Evolutionary conservation across 345 rosid species (phyloP), one percentile per base, ranked within the genome.

Genomic region (Citrus hindsii): DNA sequence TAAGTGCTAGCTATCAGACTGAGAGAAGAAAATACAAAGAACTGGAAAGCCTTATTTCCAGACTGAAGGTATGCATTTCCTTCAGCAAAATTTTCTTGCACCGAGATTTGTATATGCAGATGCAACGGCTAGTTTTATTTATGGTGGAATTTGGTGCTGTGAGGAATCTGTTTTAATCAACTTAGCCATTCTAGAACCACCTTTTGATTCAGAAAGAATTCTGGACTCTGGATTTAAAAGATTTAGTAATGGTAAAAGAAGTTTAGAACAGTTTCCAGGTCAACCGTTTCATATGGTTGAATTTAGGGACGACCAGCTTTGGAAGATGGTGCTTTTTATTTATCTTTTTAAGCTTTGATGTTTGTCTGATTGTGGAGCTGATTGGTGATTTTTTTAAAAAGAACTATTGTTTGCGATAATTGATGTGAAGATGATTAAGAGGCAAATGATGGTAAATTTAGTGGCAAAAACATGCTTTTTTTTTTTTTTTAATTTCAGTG

Each of bases 1-100:
- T 88, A 24, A 82, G 77, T 67, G 81, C 76, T 74, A 51, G 80
- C 78, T 81, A 81, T 72, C 79, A 74, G 67, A 81, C 82, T 70
- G 94, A 87, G 81, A 84, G 86, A 76, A 80, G 80, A 82, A 84
- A 84, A 82, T 83, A 89, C 85, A 79, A 77, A 68, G 91, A 89
- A 68, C 82, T 91, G 63, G 90, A 91, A 80, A 69, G 67, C 70
- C 62, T 84, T 59, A 59, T 88, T 56, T 86, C 83, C 55, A 86
- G 86, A 78, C 60, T 86, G 77, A 86, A 87, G 91, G 92, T 90
- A 87, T 80, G 77, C 24, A 71, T 35, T 79, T 79, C 69, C 61
- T 71, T 24, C 25, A 25, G 59, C 22, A 46, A 28, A 1, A 22
- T 48, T 80, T 69, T 60, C 4, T 51, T 70, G 25, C 38, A 25